phyloP scores from a whole-genome alignment of 768 basidiomycete genomes.

The Imleria badia region DNA sequence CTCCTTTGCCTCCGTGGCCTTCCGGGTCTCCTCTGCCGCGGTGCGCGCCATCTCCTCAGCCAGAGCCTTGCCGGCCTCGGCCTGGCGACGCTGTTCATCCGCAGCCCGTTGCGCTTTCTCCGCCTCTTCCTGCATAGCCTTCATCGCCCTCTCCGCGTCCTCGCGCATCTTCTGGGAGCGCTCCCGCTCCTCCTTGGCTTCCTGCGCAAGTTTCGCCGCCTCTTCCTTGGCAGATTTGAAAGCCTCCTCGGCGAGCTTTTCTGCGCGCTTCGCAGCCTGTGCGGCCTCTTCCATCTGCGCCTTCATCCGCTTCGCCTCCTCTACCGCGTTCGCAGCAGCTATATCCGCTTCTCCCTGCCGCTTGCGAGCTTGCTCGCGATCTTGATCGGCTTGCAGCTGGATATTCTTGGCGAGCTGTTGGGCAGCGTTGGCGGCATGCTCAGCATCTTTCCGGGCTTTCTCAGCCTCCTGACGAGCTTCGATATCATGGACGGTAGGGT shows the following conservation, averaged over 20 bases:
- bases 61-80: constrained; percentile 13
- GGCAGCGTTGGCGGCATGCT: constrained; percentile 5
- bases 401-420: neutral
- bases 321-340: neutral
- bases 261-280: neutral
- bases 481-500: constrained; percentile 14
- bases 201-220: constrained; percentile 5
- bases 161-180: constrained; percentile 10
- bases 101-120: constrained; percentile 12
- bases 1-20: constrained; percentile 16
- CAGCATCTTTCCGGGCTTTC: neutral
- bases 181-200: constrained; percentile 16
- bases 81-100: constrained; percentile 20
- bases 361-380: neutral
- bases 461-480: constrained; percentile 1
- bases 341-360: constrained; percentile 14
- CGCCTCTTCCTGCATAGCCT: constrained; percentile 11
- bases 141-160: constrained; percentile 16
- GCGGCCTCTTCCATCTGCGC: constrained; percentile 13
- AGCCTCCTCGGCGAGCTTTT: constrained; percentile 13
- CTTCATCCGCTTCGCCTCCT: constrained; percentile 9
- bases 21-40: constrained; percentile 17
- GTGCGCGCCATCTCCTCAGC: constrained; percentile 15
- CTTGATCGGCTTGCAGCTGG: constrained; percentile 7
- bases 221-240: constrained; percentile 17